A percentile compares a stretch with the other conserved stretches of the same genome.
phyloP scores from a whole-genome alignment of 345 rosid genomes.

The Populus simonii region DNA sequence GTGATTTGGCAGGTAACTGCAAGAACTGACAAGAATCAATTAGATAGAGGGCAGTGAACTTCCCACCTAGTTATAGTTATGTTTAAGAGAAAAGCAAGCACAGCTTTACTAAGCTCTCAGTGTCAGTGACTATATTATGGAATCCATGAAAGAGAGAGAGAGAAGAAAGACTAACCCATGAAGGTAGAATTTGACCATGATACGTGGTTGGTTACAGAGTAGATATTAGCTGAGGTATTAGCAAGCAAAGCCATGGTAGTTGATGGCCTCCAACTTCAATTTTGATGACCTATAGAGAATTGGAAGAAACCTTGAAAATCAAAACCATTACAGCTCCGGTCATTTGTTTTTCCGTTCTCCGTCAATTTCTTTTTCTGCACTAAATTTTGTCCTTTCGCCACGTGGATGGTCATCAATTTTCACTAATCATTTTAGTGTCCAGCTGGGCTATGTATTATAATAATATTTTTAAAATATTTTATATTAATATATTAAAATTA shows the following conservation, averaged over 20 bases:
- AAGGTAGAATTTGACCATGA: constrained; percentile 20
- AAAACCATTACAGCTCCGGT: neutral
- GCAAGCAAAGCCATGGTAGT: constrained; percentile 26
- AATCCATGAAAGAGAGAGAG: neutral
- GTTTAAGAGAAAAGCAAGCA: too few species aligned
- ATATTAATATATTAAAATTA: too few species aligned
- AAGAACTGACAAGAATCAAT: neutral
- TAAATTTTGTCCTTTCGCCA: neutral
- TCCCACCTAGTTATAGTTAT: constrained; percentile 11
- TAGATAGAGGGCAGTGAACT: constrained; percentile 12
- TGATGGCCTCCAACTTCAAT: too few species aligned
- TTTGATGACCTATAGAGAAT: too few species aligned
- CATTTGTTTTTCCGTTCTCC: neutral
- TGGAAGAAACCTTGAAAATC: neutral
- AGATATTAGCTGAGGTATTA: neutral
- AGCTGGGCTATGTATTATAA: too few species aligned
- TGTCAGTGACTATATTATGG: too few species aligned
- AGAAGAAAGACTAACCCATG: constrained; percentile 25
- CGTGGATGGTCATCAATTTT: neutral
- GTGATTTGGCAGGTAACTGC: constrained; percentile 8
- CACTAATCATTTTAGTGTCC: neutral
- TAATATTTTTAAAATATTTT: too few species aligned
- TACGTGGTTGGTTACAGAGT: neutral
- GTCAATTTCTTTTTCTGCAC: neutral
- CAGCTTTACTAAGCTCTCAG: too few species aligned